Conservation (phyloP, 768 basidiomycete genomes). For the Russula dissimulans region DNA sequence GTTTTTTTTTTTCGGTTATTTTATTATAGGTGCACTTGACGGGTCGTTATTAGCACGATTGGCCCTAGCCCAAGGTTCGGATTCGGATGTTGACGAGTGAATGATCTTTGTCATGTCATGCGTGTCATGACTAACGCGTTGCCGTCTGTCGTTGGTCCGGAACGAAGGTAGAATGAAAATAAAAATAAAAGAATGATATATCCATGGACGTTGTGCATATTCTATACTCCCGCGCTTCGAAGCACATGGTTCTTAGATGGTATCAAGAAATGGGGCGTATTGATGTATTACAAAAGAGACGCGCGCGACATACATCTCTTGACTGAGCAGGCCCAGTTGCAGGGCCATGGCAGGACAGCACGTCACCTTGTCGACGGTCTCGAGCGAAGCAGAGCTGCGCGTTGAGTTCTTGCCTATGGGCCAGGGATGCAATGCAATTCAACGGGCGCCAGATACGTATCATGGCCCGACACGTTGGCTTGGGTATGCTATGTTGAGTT, state of each 20-base stretch:
- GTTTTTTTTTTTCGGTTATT: too few species aligned
- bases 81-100: conserved; percentile 13
- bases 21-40: conserved; percentile 17
- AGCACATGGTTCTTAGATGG: not conserved
- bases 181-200: not conserved
- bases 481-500: not conserved
- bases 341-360: not conserved
- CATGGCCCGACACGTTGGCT: not conserved
- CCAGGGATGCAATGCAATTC: too few species aligned
- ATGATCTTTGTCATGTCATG: not conserved
- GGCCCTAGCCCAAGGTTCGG: conserved; percentile 10
- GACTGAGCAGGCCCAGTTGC: not conserved
- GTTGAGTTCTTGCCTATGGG: not conserved
- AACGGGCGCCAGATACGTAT: not conserved
- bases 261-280: not conserved
- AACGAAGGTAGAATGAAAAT: not conserved
- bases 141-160: not conserved
- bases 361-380: conserved; percentile 4
- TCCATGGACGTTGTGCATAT: not conserved
- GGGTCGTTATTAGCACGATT: conserved; percentile 17
- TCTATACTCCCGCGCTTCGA: not conserved
- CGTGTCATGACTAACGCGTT: not conserved
- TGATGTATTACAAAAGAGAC: not conserved
- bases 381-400: not conserved
- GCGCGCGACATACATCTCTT: not conserved